Base-by-base conservation (phyloP, 192 early-diverging fungal species). In the Diversispora epigaea region DNA sequence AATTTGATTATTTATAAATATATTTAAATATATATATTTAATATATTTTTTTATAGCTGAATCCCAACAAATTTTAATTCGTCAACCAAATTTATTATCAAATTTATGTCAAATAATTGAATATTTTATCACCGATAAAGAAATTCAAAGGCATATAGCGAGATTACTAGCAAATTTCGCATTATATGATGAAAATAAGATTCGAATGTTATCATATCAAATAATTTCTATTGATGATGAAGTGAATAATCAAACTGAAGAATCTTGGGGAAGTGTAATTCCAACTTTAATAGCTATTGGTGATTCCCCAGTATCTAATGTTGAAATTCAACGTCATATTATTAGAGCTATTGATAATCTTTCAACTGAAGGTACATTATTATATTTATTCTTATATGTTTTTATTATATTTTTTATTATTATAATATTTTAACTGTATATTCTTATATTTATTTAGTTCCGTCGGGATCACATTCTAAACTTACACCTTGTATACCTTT, bases 71-170 rank as follows among this genome's bases (percentile, higher is more conserved):
- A 79, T 80, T 54, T 63, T 88, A 17, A 88, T 88, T 81, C 68
- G 73, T 8, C 87, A 86, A 46, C 76, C 85, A 61, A 76, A 80
- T 56, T 73, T 88, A 41, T 46, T 88, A 40, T 61, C 58, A 22
- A 73, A 80, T 50, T 73, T 84, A n/a, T 86, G 85, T 65, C 70
- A 80, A 39, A 78, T 83, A 1, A 79, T 82, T 9, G 66, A 77
- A 7, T 55, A 71, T 7, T 86, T 84, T 65, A 60, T 82, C 9
- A 61, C 73, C 17, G 77, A 86, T 67, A 70, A 54, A 4, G 87
- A 88, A 69, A 83, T 88, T n/a, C 85, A 88, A 55, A 77, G 84
- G 46, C 87, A 88, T 78, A 78, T 86, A 21, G 87, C 84, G 56
- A 77, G 87, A 21, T 77, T 81, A 22, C 58, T 88, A 45, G 87